Percentiles rank a stretch among this genome's conserved stretches.
Conservation (phyloP, 441 rosid species). For the Gossypium lobatum region DNA sequence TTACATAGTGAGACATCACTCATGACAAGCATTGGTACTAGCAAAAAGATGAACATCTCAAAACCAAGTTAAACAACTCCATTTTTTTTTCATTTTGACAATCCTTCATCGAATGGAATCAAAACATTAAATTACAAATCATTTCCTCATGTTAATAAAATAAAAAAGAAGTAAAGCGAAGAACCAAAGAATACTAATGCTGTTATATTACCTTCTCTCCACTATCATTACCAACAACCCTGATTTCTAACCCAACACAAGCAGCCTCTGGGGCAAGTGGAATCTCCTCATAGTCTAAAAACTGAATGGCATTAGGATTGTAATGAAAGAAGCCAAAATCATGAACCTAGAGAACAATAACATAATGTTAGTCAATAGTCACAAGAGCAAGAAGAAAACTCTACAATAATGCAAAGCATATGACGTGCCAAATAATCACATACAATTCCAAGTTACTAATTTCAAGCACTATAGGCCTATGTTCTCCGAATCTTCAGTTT, state of each 20-base stretch:
- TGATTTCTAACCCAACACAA: constrained; percentile 91
- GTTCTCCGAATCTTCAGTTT: neutral
- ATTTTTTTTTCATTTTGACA: neutral
- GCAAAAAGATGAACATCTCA: neutral
- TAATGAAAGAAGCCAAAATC: constrained; percentile 97
- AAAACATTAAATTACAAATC: neutral
- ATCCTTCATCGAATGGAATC: neutral
- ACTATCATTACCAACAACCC: constrained; percentile 98
- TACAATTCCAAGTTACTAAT: neutral
- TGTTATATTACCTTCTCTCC: constrained; percentile 79
- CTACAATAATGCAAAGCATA: neutral
- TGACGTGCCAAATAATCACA: neutral
- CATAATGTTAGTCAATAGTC: constrained; percentile 20
- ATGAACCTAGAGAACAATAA: constrained; percentile 64
- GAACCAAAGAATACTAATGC: neutral
- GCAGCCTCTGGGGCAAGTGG: constrained; percentile 97
- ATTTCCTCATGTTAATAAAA: too few relatives aligned
- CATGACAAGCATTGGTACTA: neutral
- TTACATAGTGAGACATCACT: neutral
- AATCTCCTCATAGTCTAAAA: constrained; percentile 85
- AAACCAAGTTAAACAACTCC: neutral
- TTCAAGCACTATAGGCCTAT: neutral
- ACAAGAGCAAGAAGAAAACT: neutral
- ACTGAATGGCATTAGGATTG: constrained; percentile 73
- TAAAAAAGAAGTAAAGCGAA: neutral